These are phyloP conservation scores for Rhipidocladum racemiflorum DNA, from an alignment of 176 grass and related monocot genomes.

Conservation along the genomic window DNA sequence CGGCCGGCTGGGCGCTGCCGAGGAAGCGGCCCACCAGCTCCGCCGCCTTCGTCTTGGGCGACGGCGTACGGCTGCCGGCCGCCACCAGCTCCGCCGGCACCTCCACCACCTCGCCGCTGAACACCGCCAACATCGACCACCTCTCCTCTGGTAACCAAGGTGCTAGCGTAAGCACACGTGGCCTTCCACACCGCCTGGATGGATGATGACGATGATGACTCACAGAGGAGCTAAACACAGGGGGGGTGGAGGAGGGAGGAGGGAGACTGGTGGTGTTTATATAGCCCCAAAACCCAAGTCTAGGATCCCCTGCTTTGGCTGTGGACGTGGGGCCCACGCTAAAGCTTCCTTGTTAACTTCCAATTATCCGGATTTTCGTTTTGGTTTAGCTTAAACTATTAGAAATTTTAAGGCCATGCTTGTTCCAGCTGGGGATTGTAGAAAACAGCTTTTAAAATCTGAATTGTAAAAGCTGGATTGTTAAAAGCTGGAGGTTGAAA, in stretches of 20 bases:
- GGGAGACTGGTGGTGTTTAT: neutral
- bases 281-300: neutral
- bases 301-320: neutral
- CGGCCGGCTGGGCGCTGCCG: constrained; percentile 32
- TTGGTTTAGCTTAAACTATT: neutral
- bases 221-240: neutral
- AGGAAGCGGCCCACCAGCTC: constrained; percentile 77
- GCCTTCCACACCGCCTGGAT: constrained; percentile 30
- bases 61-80: constrained; percentile 85
- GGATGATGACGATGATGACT: neutral
- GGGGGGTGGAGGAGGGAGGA: neutral
- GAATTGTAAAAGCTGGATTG: no score
- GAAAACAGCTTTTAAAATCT: no score
- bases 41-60: constrained; percentile 70
- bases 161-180: neutral
- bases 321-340: constrained; percentile 18
- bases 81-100: constrained; percentile 85
- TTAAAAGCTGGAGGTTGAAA: no score
- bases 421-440: no score
- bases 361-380: neutral
- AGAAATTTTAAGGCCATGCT: no score
- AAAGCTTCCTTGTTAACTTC: neutral
- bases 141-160: neutral
- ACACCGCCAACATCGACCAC: constrained; percentile 71
- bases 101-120: constrained; percentile 87